These are phyloP conservation scores for Amanita jacksonii DNA, from an alignment of 768 basidiomycete species.

Conservation along the genomic window DNA sequence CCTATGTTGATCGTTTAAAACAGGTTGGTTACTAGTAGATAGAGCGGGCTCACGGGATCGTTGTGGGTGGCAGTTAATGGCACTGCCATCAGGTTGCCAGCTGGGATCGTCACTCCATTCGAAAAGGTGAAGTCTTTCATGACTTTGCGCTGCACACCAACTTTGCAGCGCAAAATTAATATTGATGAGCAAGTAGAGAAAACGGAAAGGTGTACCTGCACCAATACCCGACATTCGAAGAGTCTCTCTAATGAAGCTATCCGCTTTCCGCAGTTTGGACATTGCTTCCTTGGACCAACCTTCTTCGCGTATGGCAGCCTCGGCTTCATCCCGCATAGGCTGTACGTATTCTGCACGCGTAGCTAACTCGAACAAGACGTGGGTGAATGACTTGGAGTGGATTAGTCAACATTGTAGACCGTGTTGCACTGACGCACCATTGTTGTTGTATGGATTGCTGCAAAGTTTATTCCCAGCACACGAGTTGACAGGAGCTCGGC, in stretches of 20 bases:
- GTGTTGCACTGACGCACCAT: slow-evolving; percentile 17
- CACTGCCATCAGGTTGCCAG: slow-evolving; percentile 15
- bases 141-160: slow-evolving; percentile 21
- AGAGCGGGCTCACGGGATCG: slow-evolving; percentile 1
- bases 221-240: slow-evolving; percentile 18
- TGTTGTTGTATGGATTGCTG: slow-evolving; percentile 33
- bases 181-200: too few relatives aligned
- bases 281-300: slow-evolving; percentile 29
- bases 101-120: slow-evolving; percentile 18
- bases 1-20: slow-evolving; percentile 2
- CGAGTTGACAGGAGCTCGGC: slow-evolving; percentile 21
- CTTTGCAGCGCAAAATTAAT: slow-evolving; percentile 3
- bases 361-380: slow-evolving; percentile 28
- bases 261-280: slow-evolving; percentile 30
- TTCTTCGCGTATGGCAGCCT: slow-evolving; percentile 23
- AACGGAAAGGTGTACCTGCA: slow-evolving; percentile 13
- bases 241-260: slow-evolving; percentile 36
- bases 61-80: slow-evolving; percentile 7
- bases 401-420: background rate
- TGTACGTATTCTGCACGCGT: slow-evolving; percentile 21
- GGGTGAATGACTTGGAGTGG: slow-evolving; percentile 25
- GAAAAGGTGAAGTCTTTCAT: slow-evolving; percentile 29
- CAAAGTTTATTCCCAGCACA: slow-evolving; percentile 32
- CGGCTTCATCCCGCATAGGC: slow-evolving; percentile 34
- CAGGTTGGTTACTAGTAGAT: background rate